A percentile compares a stretch with the other conserved stretches of the same genome.
These are phyloP conservation scores for Tephrocybe rancida DNA, from an alignment of 768 basidiomycete species.

Conservation along the genomic window DNA sequence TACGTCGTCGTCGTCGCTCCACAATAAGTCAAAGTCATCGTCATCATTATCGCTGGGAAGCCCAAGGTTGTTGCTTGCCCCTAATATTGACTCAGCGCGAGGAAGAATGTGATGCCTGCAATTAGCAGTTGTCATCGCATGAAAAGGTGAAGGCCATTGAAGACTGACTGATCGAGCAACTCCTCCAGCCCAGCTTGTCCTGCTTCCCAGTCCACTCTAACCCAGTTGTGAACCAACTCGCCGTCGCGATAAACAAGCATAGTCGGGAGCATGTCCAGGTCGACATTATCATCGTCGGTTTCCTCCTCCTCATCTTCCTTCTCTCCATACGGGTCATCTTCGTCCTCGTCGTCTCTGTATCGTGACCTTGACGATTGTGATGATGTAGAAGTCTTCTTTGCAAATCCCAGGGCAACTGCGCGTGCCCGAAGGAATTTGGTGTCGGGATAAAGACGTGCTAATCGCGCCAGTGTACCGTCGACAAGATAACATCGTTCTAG, in stretches of 20 bases:
- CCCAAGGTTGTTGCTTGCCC: constrained; percentile 44
- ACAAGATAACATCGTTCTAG: constrained; percentile 73
- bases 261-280: constrained; percentile 80
- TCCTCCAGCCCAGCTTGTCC: constrained; percentile 69
- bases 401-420: constrained; percentile 78
- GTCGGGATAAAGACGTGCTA: constrained; percentile 69
- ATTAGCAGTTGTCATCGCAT: background rate
- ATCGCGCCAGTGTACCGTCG: constrained; percentile 65
- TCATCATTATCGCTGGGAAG: constrained; percentile 51
- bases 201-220: constrained; percentile 87
- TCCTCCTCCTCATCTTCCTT: constrained; percentile 46
- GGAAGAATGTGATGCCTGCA: constrained; percentile 44
- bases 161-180: constrained; percentile 59
- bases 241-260: constrained; percentile 79
- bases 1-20: constrained; percentile 52
- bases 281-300: constrained; percentile 63
- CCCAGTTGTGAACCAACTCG: constrained; percentile 87
- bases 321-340: constrained; percentile 28
- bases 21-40: constrained; percentile 52
- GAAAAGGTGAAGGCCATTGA: background rate
- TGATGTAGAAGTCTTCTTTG: constrained; percentile 30
- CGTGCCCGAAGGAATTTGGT: constrained; percentile 84
- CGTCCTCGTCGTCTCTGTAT: constrained; percentile 25
- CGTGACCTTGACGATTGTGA: constrained; percentile 31
- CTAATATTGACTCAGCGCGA: constrained; percentile 28